Conservation (phyloP, 352 stramenopile species). For the Phytophthora palmivora region DNA sequence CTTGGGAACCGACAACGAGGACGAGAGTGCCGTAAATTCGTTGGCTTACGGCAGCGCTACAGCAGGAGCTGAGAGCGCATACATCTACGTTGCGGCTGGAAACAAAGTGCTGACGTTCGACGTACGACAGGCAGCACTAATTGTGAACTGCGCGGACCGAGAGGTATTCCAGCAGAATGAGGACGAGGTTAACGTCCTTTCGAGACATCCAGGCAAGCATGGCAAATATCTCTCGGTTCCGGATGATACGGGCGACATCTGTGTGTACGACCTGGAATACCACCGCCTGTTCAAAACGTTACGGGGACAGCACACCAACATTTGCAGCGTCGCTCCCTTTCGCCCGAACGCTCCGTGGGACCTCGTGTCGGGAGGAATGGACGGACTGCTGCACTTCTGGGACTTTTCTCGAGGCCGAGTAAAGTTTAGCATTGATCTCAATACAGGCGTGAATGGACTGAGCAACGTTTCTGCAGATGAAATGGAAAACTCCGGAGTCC, state of each 20-base stretch:
- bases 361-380: conserved; percentile 74
- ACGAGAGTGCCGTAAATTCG: conserved; percentile 69
- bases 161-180: conserved; percentile 68
- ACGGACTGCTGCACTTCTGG: conserved; percentile 78
- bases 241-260: conserved; percentile 75
- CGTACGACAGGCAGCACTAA: conserved; percentile 59
- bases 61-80: conserved; percentile 31
- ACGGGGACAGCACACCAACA: conserved; percentile 69
- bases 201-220: conserved; percentile 52
- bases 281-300: conserved; percentile 73
- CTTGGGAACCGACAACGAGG: conserved; percentile 37
- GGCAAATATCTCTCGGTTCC: conserved; percentile 67
- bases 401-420: conserved; percentile 74
- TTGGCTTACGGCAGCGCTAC: conserved; percentile 56
- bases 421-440: conserved; percentile 77
- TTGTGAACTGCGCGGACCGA: conserved; percentile 60
- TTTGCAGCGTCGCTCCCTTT: conserved; percentile 74
- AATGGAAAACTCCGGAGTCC: conserved; percentile 20
- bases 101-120: conserved; percentile 80
- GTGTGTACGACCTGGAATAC: conserved; percentile 66
- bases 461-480: conserved; percentile 6
- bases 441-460: conserved; percentile 52
- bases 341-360: conserved; percentile 78
- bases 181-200: conserved; percentile 77
- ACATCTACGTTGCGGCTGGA: conserved; percentile 64